Evolutionary conservation across 2,329 filamentous ascomycete species (phyloP).

Genomic region (Hypocreales sp.): DNA sequence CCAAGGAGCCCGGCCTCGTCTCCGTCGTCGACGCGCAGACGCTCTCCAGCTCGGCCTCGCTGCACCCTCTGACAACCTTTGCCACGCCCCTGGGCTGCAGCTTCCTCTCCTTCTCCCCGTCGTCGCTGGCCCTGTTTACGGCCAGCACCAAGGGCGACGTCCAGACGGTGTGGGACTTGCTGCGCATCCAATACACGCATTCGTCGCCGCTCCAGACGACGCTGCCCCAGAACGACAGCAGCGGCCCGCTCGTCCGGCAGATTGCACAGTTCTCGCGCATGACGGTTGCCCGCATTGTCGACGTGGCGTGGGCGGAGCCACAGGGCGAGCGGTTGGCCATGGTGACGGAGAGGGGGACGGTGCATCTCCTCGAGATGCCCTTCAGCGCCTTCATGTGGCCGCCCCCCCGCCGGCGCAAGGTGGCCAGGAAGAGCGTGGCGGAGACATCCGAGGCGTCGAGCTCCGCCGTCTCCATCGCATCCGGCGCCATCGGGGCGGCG

Average conservation of each 20-base stretch:
- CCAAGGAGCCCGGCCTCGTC: constrained; percentile 56
- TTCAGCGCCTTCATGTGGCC: constrained; percentile 77
- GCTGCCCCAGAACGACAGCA: constrained; percentile 24
- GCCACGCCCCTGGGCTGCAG: constrained; percentile 60
- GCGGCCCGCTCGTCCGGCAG: constrained; percentile 55
- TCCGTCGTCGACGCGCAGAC: constrained; percentile 58
- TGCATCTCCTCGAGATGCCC: constrained; percentile 83
- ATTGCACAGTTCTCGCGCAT: constrained; percentile 80
- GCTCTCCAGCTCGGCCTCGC: constrained; percentile 33
- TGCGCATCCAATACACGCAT: constrained; percentile 47
- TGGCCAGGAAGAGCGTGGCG: constrained; percentile 25
- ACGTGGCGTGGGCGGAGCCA: constrained; percentile 74
- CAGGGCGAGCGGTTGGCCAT: constrained; percentile 73
- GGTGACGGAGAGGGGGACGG: constrained; percentile 86
- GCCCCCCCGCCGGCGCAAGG: constrained; percentile 43
- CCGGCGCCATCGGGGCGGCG: constrained; percentile 54
- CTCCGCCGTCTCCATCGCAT: constrained; percentile 52
- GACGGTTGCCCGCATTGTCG: constrained; percentile 81
- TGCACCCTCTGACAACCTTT: constrained; percentile 56
- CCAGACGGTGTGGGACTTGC: constrained; percentile 68
- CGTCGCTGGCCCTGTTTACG: constrained; percentile 59
- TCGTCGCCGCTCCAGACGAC: constrained; percentile 41
- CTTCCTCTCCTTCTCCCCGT: constrained; percentile 64
- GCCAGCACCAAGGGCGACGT: constrained; percentile 74
- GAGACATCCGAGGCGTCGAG: constrained; percentile 31